Base-by-base conservation (phyloP, 768 basidiomycete species). In the Sutorius australiensis region DNA sequence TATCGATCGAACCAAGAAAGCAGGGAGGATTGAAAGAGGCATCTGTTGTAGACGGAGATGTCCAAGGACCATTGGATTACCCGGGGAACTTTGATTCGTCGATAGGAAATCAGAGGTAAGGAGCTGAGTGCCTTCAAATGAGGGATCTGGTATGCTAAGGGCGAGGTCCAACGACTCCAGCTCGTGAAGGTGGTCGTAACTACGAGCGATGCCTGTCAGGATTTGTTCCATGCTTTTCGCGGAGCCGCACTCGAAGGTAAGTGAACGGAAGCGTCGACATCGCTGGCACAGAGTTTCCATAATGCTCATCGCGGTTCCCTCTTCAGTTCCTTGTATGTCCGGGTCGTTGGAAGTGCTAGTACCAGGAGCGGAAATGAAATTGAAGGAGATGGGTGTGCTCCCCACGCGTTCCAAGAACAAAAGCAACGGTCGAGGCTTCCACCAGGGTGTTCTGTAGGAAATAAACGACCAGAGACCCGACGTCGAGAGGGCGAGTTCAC, bases 391-490 rank as follows among this genome's bases (percentile, higher is more conserved):
- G 32, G 64, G 68, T 11, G 67, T 62, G 37, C 47, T 54, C 37
- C 57, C 63, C 5, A 75, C 76, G 44, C 75, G 73, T 45, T 67
- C 55, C 54, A 76, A 55, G 54, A 73, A 77, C 16, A 61, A 43
- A n/a, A 50, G 50, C 49, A 70, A 32, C 8, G 63, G 59, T 34
- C 47, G 55, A 19, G 57, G 53, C 31, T 51, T 61, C 69, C 63
- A 72, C 3, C 39, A 45, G 9, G 48, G 39, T 40, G 62, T 67
- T 46, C 63, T 63, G 50, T 66, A 69, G 10, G 61, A 65, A 27
- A 79, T 63, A 31, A 60, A 63, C 7, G 75, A 68, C 81, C 81
- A 83, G 17, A 83, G 69, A 7, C 58, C 50, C 4, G 80, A 70
- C 6, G 75, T 75, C 16, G 63, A 56, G 19, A 82, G 65, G 5